Evolutionary conservation across 495 filamentous ascomycete species (phyloP), one percentile per base, ranked within the genome.

Genomic region (Schizothecium vesticola): DNA sequence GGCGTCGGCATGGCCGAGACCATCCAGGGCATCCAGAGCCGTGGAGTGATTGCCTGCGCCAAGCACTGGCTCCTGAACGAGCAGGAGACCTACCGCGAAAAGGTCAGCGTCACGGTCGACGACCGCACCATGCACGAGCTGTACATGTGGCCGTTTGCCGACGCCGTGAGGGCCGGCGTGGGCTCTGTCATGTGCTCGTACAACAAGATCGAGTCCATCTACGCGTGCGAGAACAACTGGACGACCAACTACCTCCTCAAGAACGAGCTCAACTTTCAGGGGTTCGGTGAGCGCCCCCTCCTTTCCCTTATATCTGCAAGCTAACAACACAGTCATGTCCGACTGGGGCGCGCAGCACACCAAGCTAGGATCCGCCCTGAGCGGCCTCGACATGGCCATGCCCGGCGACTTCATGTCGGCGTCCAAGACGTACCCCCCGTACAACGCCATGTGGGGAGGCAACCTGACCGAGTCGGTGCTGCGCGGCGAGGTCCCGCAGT

Each of bases 371-470:
- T 91, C 89, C 70, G 91, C 93, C 6, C 78, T 97, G 22, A 87
- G 90, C 22, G 94, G 94, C 1, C 81, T 97, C 31, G 94, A 97
- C 73, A 92, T 97, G 91, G 89, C 86, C n/a, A 97, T 97, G 94
- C 94, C 94, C 0, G 94, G 94, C 19, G 93, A 97, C 24, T 65
- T 57, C 25, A 56, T 76, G 91, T 29, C 70, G 78, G 85, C 65
- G 83, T 25, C 23, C 10, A 25, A 80, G 43, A 51, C 43, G 0
- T 51, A n/a, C 43, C 87, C 85, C 11, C 61, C 67, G 8, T 81
- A 78, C 66, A 86, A 88, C n/a, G 69, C 76, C 12, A 71, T 77
- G 28, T 96, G 91, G 89, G 94, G 94, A 16, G 80, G 84, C 11
- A 83, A 89, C 26, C 80, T 97, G 70, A 94, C 91, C 0, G 88